These are phyloP conservation scores for Yarrowia hollandica DNA, from an alignment of 805 yeast species.

Conservation along the genomic window DNA sequence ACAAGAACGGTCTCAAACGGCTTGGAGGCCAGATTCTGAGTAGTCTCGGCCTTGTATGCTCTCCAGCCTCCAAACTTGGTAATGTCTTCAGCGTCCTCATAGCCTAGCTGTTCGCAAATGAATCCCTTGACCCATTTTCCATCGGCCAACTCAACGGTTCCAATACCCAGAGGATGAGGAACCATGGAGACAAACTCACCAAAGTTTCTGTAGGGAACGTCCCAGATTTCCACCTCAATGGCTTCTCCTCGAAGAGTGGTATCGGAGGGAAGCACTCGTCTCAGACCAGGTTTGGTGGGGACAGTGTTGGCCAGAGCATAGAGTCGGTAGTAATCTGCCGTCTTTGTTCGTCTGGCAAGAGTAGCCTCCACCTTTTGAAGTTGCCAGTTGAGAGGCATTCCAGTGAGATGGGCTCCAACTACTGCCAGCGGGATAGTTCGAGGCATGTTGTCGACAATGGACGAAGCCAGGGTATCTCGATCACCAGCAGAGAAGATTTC, in stretches of 20 bases:
- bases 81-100: constrained; percentile 70
- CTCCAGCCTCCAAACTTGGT: constrained; percentile 91
- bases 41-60: constrained; percentile 47
- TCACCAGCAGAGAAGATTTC: constrained; percentile 47
- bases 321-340: constrained; percentile 69
- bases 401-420: constrained; percentile 92
- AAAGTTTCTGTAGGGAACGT: constrained; percentile 73
- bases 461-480: constrained; percentile 38
- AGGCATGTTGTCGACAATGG: constrained; percentile 49
- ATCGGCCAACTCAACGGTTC: constrained; percentile 76
- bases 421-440: constrained; percentile 73
- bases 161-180: constrained; percentile 94
- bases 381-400: constrained; percentile 93
- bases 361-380: constrained; percentile 78
- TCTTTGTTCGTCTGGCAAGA: constrained; percentile 62
- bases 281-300: constrained; percentile 92
- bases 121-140: constrained; percentile 91
- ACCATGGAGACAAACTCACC: constrained; percentile 86
- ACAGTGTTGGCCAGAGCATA: constrained; percentile 64
- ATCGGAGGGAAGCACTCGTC: constrained; percentile 53
- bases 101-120: constrained; percentile 91
- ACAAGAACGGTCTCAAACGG: constrained; percentile 86
- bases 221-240: constrained; percentile 78
- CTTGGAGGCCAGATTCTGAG: constrained; percentile 45
- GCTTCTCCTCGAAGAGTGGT: constrained; percentile 48